Conservation (phyloP, 176 grass and related monocot species). For the Carex littledalei region DNA sequence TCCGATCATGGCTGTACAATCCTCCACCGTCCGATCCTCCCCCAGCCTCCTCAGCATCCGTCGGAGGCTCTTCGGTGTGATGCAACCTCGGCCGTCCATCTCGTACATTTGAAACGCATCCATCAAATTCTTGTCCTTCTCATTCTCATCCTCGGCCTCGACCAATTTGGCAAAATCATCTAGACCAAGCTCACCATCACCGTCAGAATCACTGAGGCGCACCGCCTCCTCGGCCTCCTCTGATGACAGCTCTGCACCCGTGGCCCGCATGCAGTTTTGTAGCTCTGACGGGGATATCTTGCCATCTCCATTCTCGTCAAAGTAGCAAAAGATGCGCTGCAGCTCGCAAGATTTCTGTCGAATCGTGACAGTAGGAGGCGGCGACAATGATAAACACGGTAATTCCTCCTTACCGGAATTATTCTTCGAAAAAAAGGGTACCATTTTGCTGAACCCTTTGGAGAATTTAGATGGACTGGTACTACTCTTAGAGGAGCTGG, state of each 20-base stretch:
- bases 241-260: constrained; percentile 20
- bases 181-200: constrained; percentile 20
- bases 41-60: constrained; percentile 16
- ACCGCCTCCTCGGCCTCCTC: constrained; percentile 23
- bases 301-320: constrained; percentile 37
- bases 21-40: constrained; percentile 1
- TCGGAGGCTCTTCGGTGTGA: constrained; percentile 31
- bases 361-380: background rate
- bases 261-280: constrained; percentile 18
- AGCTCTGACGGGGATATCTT: constrained; percentile 31
- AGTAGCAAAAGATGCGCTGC: constrained; percentile 19
- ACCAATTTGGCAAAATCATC: constrained; percentile 31
- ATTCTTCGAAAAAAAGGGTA: background rate
- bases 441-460: background rate
- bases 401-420: background rate
- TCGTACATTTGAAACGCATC: constrained; percentile 28
- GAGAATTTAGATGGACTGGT: background rate
- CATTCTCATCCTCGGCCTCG: constrained; percentile 6
- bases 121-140: constrained; percentile 27
- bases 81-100: constrained; percentile 23
- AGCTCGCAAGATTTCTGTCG: background rate
- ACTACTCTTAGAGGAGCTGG: background rate
- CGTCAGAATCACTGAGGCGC: constrained; percentile 18
- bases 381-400: background rate
- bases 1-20: too few relatives aligned